These are phyloP conservation scores for Paramecium tetraurelia DNA, from an alignment of 73 alveolate genomes.

Conservation along the genomic window DNA sequence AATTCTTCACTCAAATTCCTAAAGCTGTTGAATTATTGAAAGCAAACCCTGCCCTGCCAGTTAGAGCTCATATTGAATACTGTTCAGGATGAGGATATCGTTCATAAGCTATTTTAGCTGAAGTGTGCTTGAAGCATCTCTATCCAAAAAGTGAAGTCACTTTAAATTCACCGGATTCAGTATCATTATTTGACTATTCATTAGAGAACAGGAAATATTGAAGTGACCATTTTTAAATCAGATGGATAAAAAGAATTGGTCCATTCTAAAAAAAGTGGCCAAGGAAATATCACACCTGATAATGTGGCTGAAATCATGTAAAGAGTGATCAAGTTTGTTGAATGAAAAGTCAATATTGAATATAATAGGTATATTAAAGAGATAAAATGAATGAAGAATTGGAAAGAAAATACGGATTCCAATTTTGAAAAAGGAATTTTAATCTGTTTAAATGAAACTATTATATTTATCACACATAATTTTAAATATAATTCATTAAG, in stretches of 20 bases:
- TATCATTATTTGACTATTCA: not conserved
- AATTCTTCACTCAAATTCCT: conserved; percentile 3
- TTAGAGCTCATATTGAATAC: not conserved
- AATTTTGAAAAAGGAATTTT: not conserved
- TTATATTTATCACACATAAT: not conserved
- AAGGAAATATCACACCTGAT: not conserved
- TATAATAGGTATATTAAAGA: not conserved
- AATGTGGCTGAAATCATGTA: conserved; percentile 12
- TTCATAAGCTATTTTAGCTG: not conserved
- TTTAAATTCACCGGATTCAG: not conserved
- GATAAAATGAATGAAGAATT: not conserved
- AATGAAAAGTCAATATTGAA: not conserved
- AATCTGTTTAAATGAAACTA: not conserved
- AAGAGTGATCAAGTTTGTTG: not conserved
- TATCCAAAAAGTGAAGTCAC: conserved; percentile 1
- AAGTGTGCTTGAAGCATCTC: not conserved
- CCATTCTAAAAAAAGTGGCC: not conserved
- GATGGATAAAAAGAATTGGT: not conserved
- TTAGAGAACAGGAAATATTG: not conserved
- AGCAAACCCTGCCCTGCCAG: not conserved
- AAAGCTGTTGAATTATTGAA: not conserved
- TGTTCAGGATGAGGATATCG: conserved; percentile 31
- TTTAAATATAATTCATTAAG: not conserved
- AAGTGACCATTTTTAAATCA: not conserved
- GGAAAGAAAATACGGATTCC: not conserved